phyloP scores from a whole-genome alignment of 257 asterid genomes.

The Sherardia arvensis region DNA sequence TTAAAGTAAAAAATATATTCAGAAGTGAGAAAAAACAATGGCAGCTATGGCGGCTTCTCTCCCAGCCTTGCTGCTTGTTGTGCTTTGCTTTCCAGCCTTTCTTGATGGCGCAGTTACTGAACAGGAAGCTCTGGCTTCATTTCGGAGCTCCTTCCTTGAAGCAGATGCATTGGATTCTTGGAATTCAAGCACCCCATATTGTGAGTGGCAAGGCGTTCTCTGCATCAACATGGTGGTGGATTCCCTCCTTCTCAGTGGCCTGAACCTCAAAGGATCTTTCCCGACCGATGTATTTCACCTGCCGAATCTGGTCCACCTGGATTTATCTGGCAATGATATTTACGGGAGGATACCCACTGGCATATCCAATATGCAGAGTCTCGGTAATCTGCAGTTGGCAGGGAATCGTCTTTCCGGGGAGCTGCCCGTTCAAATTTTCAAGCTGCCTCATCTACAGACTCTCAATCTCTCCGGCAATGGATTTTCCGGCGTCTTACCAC shows the following conservation, averaged over 20 bases:
- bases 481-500: conserved; percentile 47
- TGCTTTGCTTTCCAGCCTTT: no score
- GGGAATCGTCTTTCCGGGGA: conserved; percentile 41
- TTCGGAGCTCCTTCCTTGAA: conserved; percentile 44
- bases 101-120: no score
- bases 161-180: conserved; percentile 43
- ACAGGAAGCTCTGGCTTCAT: conserved; percentile 44
- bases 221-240: conserved; percentile 41
- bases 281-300: conserved; percentile 7
- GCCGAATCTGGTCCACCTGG: no score
- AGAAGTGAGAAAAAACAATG: no score
- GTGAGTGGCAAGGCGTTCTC: conserved; percentile 63
- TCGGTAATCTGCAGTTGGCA: conserved; percentile 44
- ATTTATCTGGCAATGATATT: no score
- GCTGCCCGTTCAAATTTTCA: conserved; percentile 45
- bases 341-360: conserved; percentile 18
- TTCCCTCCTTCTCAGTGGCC: conserved; percentile 46
- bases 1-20: no score
- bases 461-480: conserved; percentile 55
- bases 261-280: conserved; percentile 18
- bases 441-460: conserved; percentile 28
- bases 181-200: conserved; percentile 39
- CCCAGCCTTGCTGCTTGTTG: no score
- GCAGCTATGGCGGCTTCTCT: no score
- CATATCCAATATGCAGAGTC: conserved; percentile 25